These are phyloP conservation scores for Fusarium chlamydosporum DNA, from an alignment of 2,329 filamentous ascomycete species.

Conservation along the genomic window DNA sequence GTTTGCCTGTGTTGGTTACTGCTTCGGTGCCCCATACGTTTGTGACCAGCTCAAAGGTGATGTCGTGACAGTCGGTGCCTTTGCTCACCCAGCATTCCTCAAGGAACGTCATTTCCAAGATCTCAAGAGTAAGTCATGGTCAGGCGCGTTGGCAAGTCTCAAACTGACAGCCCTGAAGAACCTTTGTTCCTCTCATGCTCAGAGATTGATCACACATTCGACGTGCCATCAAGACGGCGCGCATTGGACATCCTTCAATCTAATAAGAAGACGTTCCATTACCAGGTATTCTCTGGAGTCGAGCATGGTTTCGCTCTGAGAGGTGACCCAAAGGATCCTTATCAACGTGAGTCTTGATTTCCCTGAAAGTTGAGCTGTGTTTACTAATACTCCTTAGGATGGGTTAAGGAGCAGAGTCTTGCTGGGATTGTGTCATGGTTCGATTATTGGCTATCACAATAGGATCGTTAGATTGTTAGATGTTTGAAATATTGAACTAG, in stretches of 20 bases:
- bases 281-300: constrained; percentile 13
- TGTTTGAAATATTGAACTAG: no score
- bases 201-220: constrained; percentile 18
- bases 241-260: constrained; percentile 10
- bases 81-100: constrained; percentile 16
- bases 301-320: constrained; percentile 16
- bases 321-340: constrained; percentile 4
- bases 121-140: constrained; percentile 8
- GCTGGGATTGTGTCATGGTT: constrained; percentile 15
- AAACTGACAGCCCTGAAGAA: no score
- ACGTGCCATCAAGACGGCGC: constrained; percentile 13
- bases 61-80: constrained; percentile 7
- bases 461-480: background rate
- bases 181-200: constrained; percentile 15
- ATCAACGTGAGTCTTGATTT: constrained; percentile 1
- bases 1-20: constrained; percentile 16
- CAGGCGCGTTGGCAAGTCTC: no score
- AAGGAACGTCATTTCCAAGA: constrained; percentile 16
- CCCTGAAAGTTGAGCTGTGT: no score
- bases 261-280: constrained; percentile 10
- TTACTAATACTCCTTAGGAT: background rate
- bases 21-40: constrained; percentile 16
- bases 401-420: constrained; percentile 18
- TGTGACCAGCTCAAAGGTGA: constrained; percentile 11
- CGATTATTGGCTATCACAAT: constrained; percentile 15